Evolutionary conservation across 805 yeast species (phyloP).

Genomic region (Metschnikowia gruessii): DNA sequence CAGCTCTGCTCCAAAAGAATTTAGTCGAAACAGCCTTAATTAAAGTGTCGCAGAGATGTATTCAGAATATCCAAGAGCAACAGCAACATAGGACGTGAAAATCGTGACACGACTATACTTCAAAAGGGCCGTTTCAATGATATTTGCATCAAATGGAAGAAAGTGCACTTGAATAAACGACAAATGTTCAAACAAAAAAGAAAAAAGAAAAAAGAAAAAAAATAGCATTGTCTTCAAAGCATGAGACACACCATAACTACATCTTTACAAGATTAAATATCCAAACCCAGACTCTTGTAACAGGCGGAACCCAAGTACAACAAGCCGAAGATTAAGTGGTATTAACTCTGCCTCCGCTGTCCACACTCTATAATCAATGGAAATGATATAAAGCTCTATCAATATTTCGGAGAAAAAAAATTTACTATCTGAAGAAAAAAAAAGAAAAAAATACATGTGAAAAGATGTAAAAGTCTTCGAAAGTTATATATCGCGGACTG

Average conservation of each 20-base stretch:
- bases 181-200: too few species aligned
- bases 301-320: conserved; percentile 4
- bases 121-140: too few species aligned
- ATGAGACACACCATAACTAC: background rate
- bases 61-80: too few species aligned
- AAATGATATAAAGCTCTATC: conserved; percentile 41
- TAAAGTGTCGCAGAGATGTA: too few species aligned
- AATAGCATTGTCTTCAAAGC: too few species aligned
- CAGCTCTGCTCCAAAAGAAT: too few species aligned
- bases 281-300: conserved; percentile 7
- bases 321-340: conserved; percentile 8
- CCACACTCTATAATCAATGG: conserved; percentile 41
- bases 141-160: too few species aligned
- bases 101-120: too few species aligned
- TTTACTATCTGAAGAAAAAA: conserved; percentile 26
- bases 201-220: too few species aligned
- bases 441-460: background rate
- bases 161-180: too few species aligned
- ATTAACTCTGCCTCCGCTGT: conserved; percentile 43
- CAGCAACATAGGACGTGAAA: too few species aligned
- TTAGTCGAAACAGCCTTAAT: too few species aligned
- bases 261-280: background rate
- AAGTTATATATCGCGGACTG: background rate
- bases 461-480: background rate
- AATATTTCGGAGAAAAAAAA: conserved; percentile 30